Base-by-base conservation (phyloP, 2,329 filamentous ascomycete genomes). In the Neofusicoccum laricinum region DNA sequence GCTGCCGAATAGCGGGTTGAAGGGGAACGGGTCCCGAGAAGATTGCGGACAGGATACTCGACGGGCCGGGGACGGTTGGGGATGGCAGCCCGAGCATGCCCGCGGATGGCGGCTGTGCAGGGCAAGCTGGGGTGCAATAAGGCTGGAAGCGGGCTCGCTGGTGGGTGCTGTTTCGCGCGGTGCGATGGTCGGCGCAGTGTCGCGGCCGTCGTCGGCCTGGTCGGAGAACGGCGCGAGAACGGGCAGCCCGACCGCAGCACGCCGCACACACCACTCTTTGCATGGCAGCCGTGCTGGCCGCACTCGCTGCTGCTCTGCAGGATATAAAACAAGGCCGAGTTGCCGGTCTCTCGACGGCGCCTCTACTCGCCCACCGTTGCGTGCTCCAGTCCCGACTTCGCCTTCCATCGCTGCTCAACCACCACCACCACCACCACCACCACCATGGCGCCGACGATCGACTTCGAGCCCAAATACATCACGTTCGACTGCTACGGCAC, bases 1-100 rank as follows among this genome's bases (percentile, higher is more conserved):
- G 40, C 63, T 75, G 3, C 68, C 69, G 43, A 66, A 40, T 11
- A 64, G 66, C 4, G 65, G 64, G 32, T 68, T 70, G 61, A 68
- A 69, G 40, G 67, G 70, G 1, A 48, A 68, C 50, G 67, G 67
- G 63, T 53, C 63, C 19, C 49, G 58, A 64, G n/a, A 48, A 40
- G 50, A 6, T 64, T 19, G 62, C 62, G n/a, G 66, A 67, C 36
- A 66, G 66, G 58, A 67, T 67, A 7, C 25, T 30, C 17, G 41
- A 8, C 30, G 10, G 2, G 55, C 50, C 17, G 34, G 50, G 50
- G 50, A 10, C 3, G 50, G 50, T 25, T 3, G 32, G 34, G 17
- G 8, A 36, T 36, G 49, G n/a, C 14, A 17, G 3, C 2, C 7
- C 36, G 49, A 51, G 49, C 17, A 6, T 36, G 25, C 49, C 30